Evolutionary conservation across 1,284 basidiomycete species (phyloP).

Genomic region (Naganishia liquefaciens): DNA sequence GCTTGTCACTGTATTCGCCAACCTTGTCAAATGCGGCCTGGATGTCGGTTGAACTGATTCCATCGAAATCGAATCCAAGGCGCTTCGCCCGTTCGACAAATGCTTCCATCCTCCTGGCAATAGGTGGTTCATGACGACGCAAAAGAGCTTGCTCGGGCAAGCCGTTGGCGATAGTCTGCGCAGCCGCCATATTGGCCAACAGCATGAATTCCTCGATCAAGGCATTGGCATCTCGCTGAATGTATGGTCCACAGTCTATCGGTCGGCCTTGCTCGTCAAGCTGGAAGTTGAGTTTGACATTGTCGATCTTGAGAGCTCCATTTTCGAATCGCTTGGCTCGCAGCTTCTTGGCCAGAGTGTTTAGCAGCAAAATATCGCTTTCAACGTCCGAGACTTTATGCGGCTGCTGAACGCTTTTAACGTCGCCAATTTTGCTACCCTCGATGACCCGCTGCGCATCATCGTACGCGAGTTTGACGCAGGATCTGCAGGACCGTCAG

Average conservation of each 20-base stretch:
- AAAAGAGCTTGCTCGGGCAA: conserved; percentile 93
- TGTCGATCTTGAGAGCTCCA: conserved; percentile 76
- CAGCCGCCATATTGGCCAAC: conserved; percentile 83
- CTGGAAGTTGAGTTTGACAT: conserved; percentile 72
- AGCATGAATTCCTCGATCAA: conserved; percentile 97
- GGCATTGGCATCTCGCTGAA: conserved; percentile 70
- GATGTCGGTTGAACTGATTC: conserved; percentile 73
- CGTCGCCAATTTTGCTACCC: conserved; percentile 62
- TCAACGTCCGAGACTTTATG: conserved; percentile 65
- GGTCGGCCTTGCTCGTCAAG: conserved; percentile 83
- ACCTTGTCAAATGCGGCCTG: conserved; percentile 80
- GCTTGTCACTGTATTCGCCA: conserved; percentile 68
- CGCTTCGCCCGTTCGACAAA: conserved; percentile 78
- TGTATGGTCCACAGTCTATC: conserved; percentile 70
- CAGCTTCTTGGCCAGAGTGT: conserved; percentile 69
- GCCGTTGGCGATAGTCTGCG: conserved; percentile 87
- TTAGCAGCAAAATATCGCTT: conserved; percentile 63
- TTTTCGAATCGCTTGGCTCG: conserved; percentile 73
- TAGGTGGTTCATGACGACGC: conserved; percentile 86
- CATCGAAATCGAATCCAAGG: conserved; percentile 81
- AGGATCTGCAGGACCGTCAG: conserved; percentile 62
- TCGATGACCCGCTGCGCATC: conserved; percentile 81
- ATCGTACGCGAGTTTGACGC: conserved; percentile 78
- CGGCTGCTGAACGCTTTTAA: conserved; percentile 60
- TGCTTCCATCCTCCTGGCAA: conserved; percentile 79